phyloP scores from a whole-genome alignment of 2,329 filamentous ascomycete genomes.

The Fusarium oligoseptatum region DNA sequence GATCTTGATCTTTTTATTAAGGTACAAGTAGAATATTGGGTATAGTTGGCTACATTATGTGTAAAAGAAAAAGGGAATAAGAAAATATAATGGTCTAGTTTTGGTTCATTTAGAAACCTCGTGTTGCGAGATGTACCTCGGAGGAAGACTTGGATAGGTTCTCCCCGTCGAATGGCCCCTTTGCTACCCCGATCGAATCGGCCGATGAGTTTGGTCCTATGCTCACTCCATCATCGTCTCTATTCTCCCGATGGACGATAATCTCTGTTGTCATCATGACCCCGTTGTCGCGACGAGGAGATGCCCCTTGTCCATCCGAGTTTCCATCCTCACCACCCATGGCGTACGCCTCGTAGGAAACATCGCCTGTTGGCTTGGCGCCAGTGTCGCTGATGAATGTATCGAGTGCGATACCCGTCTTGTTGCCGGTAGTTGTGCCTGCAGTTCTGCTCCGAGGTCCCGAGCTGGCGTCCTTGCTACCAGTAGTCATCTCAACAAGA shows the following conservation, averaged over 20 bases:
- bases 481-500: slow-evolving; percentile 51
- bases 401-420: slow-evolving; percentile 36
- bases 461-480: slow-evolving; percentile 43
- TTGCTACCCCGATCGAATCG: slow-evolving; percentile 26
- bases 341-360: slow-evolving; percentile 43
- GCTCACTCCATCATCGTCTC: slow-evolving; percentile 38
- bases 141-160: slow-evolving; percentile 45
- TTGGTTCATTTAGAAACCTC: slow-evolving; percentile 30
- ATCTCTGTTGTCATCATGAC: slow-evolving; percentile 48
- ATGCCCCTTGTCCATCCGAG: neutral
- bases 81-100: neutral
- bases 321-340: slow-evolving; percentile 40
- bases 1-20: neutral
- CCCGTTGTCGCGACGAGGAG: slow-evolving; percentile 17
- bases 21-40: slow-evolving; percentile 9
- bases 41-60: slow-evolving; percentile 21
- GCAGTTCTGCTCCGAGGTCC: slow-evolving; percentile 36
- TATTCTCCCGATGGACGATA: slow-evolving; percentile 34
- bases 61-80: neutral
- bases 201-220: slow-evolving; percentile 31
- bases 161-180: slow-evolving; percentile 27
- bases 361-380: slow-evolving; percentile 22
- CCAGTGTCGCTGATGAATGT: slow-evolving; percentile 33
- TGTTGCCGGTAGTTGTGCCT: slow-evolving; percentile 23
- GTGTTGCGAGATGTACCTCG: slow-evolving; percentile 42